These are phyloP conservation scores for Dryas integrifolia DNA, from an alignment of 331 rosid genomes.

Conservation along the genomic window DNA sequence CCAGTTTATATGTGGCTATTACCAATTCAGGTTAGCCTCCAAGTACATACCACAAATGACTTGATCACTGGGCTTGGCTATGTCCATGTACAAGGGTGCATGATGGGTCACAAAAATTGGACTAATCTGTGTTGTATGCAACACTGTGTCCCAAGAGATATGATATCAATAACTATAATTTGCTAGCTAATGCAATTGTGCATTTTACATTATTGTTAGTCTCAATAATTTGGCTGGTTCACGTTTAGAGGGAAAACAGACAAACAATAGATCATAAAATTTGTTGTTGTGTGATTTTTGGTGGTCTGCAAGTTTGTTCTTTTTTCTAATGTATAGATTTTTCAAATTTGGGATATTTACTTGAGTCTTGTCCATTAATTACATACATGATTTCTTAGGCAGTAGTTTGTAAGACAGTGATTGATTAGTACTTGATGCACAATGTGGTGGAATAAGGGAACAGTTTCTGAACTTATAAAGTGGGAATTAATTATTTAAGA, in stretches of 20 bases:
- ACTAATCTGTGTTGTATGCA: constrained; percentile 8
- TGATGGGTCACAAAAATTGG: constrained; percentile 37
- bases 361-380: not conserved
- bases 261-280: not conserved
- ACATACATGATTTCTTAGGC: not conserved
- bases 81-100: constrained; percentile 45
- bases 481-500: not conserved
- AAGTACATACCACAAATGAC: constrained; percentile 31
- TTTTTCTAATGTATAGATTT: constrained; percentile 5
- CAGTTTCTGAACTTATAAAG: not conserved
- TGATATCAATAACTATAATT: not conserved
- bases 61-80: constrained; percentile 18
- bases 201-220: not conserved
- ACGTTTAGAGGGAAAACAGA: not conserved
- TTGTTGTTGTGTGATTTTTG: not conserved
- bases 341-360: not conserved
- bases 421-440: not conserved
- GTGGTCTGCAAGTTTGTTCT: constrained; percentile 11
- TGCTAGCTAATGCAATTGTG: not conserved
- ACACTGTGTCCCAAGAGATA: constrained; percentile 19
- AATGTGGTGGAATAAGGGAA: not conserved
- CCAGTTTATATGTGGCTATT: constrained; percentile 24
- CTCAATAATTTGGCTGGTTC: constrained; percentile 21
- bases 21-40: constrained; percentile 26
- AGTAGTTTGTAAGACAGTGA: not conserved